A percentile compares a stretch with the other conserved stretches of the same genome.
Conservation (phyloP, 257 asterid genomes). For the Fraxinus cuspidata region DNA sequence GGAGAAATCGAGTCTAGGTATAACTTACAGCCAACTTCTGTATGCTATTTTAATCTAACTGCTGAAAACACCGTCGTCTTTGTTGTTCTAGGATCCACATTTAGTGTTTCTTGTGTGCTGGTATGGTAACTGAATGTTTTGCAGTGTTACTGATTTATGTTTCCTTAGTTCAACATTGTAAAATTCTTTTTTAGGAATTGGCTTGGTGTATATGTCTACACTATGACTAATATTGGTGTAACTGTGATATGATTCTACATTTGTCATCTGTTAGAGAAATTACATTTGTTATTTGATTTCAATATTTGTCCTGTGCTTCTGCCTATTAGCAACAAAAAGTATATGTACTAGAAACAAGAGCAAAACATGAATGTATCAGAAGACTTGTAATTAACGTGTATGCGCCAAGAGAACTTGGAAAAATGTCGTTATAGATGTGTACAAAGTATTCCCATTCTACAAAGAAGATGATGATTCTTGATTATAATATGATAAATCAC, state of each 20-base stretch:
- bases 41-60: constrained; percentile 20
- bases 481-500: background rate
- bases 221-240: constrained; percentile 1
- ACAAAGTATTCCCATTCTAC: background rate
- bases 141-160: background rate
- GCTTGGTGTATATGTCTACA: background rate
- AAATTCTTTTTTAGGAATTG: background rate
- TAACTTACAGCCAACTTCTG: background rate
- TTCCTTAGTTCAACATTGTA: background rate
- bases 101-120: background rate
- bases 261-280: too few species aligned
- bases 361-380: too few species aligned
- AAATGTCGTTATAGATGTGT: background rate
- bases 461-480: background rate
- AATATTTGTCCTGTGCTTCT: background rate
- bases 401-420: too few species aligned
- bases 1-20: background rate
- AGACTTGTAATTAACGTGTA: too few species aligned
- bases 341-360: too few species aligned
- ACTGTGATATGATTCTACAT: background rate
- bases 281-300: too few species aligned
- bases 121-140: background rate
- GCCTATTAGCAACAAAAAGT: background rate
- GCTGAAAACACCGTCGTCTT: background rate
- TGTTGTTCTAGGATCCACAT: background rate